Conservation (phyloP, 495 filamentous ascomycete species). For the Amorphotheca resinae region DNA sequence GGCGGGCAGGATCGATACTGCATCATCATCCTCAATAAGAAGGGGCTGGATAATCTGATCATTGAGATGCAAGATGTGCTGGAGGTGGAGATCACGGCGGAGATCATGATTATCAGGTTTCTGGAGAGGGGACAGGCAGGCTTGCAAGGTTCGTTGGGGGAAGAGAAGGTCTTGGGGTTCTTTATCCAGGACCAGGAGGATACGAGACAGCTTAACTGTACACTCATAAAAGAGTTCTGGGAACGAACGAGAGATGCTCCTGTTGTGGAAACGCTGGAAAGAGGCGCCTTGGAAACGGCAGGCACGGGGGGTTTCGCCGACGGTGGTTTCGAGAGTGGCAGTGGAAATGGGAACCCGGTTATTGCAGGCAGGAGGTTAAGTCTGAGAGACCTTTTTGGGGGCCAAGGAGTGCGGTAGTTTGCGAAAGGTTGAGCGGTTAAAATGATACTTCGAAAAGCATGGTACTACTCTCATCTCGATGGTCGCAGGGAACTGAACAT, state of each 20-base stretch:
- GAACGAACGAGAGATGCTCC: not conserved
- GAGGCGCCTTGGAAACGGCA: not conserved
- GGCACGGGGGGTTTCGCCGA: not conserved
- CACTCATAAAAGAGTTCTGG: constrained; percentile 8
- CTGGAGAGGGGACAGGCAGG: not conserved
- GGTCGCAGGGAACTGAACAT: too few relatives aligned
- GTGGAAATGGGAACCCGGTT: not conserved
- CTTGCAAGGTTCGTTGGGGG: not conserved
- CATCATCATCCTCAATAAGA: constrained; percentile 26
- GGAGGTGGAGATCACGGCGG: constrained; percentile 21
- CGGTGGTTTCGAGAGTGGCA: not conserved
- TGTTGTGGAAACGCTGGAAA: not conserved
- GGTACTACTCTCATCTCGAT: too few relatives aligned
- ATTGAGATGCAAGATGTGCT: constrained; percentile 19
- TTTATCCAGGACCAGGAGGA: constrained; percentile 4
- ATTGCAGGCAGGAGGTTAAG: constrained; percentile 1
- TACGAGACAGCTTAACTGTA: constrained; percentile 5
- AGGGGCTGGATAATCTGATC: constrained; percentile 25
- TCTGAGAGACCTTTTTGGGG: constrained; percentile 1
- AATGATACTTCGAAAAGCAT: not conserved
- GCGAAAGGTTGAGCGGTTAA: not conserved
- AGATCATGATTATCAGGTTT: constrained; percentile 17
- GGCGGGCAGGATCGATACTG: constrained; percentile 10
- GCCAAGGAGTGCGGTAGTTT: not conserved
- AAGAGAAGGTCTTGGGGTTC: constrained; percentile 9